Conservation (phyloP, 805 yeast species). For the Sugiyamaella floridensis region DNA sequence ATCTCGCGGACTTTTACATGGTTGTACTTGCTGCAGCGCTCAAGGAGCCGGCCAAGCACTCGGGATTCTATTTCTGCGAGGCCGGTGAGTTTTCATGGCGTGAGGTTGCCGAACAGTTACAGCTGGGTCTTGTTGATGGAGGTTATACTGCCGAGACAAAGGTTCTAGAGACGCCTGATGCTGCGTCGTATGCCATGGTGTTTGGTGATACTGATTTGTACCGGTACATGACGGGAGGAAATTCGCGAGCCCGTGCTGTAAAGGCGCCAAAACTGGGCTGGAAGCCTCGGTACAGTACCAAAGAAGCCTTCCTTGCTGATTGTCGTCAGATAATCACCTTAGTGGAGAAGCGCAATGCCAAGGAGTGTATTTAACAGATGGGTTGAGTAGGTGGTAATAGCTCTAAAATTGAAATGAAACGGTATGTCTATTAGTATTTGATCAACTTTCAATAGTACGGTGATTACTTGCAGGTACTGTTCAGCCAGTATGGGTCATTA, state of each 20-base stretch:
- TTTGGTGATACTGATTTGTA: constrained; percentile 48
- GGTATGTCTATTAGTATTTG: too few relatives aligned
- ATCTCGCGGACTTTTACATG: constrained; percentile 14
- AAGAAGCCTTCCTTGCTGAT: constrained; percentile 9
- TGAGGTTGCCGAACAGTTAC: constrained; percentile 12
- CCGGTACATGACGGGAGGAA: constrained; percentile 47
- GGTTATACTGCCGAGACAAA: constrained; percentile 17
- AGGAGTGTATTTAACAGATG: background rate
- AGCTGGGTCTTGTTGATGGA: constrained; percentile 10
- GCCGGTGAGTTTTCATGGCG: constrained; percentile 11
- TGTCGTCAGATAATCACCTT: background rate
- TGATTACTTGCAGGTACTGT: too few relatives aligned
- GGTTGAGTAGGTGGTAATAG: too few relatives aligned
- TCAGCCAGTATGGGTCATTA: too few relatives aligned
- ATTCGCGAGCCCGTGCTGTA: constrained; percentile 43
- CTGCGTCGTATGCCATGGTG: constrained; percentile 46
- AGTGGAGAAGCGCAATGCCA: background rate
- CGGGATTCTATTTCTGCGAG: constrained; percentile 14
- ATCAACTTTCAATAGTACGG: too few relatives aligned
- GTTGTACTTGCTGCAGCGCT: constrained; percentile 4
- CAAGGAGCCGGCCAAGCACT: constrained; percentile 10
- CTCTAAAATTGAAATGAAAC: too few relatives aligned
- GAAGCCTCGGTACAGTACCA: constrained; percentile 24
- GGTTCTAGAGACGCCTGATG: constrained; percentile 19
- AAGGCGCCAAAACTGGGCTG: constrained; percentile 36